phyloP scores from a whole-genome alignment of 139 green algal genomes.

The Axilococcus clingmanii region DNA sequence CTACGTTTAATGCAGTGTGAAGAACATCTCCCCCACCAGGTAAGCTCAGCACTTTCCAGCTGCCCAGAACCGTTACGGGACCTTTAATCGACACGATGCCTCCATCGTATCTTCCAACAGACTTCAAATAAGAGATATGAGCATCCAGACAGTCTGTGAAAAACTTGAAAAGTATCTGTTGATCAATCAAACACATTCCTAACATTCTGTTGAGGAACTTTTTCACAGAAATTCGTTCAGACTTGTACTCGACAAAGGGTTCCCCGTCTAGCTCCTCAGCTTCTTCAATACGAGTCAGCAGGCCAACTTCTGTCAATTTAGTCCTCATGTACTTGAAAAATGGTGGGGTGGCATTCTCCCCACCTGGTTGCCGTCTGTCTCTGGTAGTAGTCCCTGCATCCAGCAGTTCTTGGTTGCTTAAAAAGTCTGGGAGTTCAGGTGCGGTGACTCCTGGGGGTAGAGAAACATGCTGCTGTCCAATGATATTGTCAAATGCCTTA shows the following conservation, averaged over 20 bases:
- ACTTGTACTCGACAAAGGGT: slow-evolving; percentile 1
- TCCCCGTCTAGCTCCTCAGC: background rate
- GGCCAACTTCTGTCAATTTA: slow-evolving; percentile 1
- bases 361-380: too few relatives aligned
- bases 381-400: too few relatives aligned
- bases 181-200: slow-evolving; percentile 47
- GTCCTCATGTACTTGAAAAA: background rate
- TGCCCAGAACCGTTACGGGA: slow-evolving; percentile 2
- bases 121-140: slow-evolving; percentile 29
- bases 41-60: too few relatives aligned
- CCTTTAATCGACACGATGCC: slow-evolving; percentile 34
- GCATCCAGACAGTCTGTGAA: slow-evolving; percentile 38
- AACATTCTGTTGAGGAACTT: slow-evolving; percentile 70
- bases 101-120: slow-evolving; percentile 28
- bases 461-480: background rate
- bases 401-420: too few relatives aligned
- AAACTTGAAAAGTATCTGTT: slow-evolving; percentile 53
- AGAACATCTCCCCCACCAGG: too few relatives aligned
- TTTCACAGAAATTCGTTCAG: slow-evolving; percentile 7
- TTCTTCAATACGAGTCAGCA: background rate
- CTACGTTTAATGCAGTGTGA: too few relatives aligned
- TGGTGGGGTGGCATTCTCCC: too few relatives aligned
- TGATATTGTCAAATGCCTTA: slow-evolving; percentile 1
- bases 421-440: slow-evolving; percentile 1
- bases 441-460: background rate